These are phyloP conservation scores for Gynostemma pentaphyllum DNA, from an alignment of 306 rosid genomes.

Conservation along the genomic window DNA sequence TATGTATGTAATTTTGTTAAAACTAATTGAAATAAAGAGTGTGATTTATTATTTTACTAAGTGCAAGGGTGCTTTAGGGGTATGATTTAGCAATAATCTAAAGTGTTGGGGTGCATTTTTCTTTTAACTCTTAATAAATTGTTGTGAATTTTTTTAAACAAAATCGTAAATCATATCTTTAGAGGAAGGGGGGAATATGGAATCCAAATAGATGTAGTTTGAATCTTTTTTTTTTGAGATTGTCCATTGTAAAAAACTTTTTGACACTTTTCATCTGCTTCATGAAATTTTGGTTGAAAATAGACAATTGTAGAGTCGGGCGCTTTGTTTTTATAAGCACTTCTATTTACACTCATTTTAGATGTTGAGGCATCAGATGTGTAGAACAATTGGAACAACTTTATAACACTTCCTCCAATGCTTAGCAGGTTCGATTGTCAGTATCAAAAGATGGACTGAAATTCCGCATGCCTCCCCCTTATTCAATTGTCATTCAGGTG, in stretches of 20 bases:
- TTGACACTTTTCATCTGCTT: neutral
- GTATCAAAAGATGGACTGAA: constrained; percentile 25
- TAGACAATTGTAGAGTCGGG: neutral
- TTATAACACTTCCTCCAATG: neutral
- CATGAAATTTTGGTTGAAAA: neutral
- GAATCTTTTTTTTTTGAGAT: neutral
- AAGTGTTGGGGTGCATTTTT: no score
- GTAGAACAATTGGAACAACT: neutral
- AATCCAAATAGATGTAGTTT: neutral
- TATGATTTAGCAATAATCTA: no score
- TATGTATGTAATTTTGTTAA: no score
- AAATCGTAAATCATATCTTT: neutral
- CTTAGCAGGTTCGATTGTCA: constrained; percentile 57
- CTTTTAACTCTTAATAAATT: no score
- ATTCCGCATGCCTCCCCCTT: constrained; percentile 63
- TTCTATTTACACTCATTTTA: neutral
- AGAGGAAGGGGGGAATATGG: neutral
- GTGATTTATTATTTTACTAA: no score
- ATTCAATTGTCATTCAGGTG: constrained; percentile 83
- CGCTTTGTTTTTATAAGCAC: neutral
- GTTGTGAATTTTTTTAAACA: no score
- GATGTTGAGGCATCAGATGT: neutral
- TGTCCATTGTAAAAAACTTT: neutral
- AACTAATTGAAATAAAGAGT: no score
- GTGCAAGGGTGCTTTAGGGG: no score